Percentiles rank a stretch among this genome's conserved stretches.
Conservation (phyloP, 2,329 filamentous ascomycete species). For the Neofusicoccum laricinum region DNA sequence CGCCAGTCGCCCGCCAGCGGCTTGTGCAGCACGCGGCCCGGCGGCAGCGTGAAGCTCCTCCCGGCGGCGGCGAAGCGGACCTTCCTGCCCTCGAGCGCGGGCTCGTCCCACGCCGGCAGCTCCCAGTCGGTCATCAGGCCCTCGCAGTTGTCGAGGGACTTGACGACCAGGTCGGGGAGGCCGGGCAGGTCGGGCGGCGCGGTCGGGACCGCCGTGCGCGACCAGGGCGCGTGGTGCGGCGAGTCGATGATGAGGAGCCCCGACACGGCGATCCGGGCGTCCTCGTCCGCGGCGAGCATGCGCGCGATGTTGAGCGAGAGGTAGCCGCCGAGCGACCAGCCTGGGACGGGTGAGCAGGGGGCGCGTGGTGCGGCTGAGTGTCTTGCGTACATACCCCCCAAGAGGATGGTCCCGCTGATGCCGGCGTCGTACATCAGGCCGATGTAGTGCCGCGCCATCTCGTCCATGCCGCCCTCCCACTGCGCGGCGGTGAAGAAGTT, state of each 20-base stretch:
- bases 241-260: slow-evolving; percentile 5
- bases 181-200: background rate
- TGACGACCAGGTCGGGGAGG: background rate
- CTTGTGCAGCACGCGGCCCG: background rate
- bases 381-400: slow-evolving; percentile 16
- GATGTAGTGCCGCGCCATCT: slow-evolving; percentile 56
- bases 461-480: slow-evolving; percentile 53
- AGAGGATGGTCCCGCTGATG: slow-evolving; percentile 37
- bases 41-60: background rate
- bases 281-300: slow-evolving; percentile 6
- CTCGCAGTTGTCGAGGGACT: background rate
- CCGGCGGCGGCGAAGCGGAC: background rate
- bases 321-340: slow-evolving; percentile 19
- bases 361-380: too few relatives aligned
- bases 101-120: background rate
- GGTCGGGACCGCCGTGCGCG: background rate
- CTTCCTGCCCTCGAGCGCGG: background rate
- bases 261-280: background rate
- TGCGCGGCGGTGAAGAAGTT: slow-evolving; percentile 46
- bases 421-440: slow-evolving; percentile 44
- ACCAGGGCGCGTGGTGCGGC: background rate
- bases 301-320: slow-evolving; percentile 14
- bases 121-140: background rate
- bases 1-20: background rate
- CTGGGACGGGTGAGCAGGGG: background rate